Base-by-base conservation (phyloP, 2,329 filamentous ascomycete genomes). In the Pseudonectria foliicola region DNA sequence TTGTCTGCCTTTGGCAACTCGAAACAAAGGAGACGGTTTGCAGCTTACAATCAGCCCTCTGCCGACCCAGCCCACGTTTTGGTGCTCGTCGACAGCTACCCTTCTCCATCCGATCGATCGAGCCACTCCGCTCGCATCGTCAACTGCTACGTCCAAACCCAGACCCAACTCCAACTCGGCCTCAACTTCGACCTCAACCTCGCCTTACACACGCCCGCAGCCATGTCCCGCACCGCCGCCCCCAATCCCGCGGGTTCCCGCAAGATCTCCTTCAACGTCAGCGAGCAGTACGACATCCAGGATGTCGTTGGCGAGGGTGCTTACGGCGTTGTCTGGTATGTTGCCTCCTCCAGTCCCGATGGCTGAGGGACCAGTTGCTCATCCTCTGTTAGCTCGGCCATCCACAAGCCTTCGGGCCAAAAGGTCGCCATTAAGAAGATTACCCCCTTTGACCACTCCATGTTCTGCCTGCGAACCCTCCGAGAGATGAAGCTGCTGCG, bases 371-470 rank as follows among this genome's bases (percentile, higher is more conserved):
- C 13, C 16, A 25, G 24, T 44, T 15, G 25, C 42, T 7, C 37
- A 29, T 16, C 10, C 18, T 29, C 13, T 25, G 32, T 43, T 52
- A 95, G 88, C 69, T 98, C 92, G 42, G 92, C 92, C 38, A 81
- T 96, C 50, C 92, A 98, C 72, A 96, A 96, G 69, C 92, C 92
- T 14, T 96, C 92, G 0, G 82, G 88, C 44, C 92, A 98, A 66
- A 96, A 96, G 68, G 92, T 98, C 41, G 92, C 92, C 42, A 98
- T 98, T 73, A 98, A 98, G 75, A 98, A 98, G 77, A 98, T 98
- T 56, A 96, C 89, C 0, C 92, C 92, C 6, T 98, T 98, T 64
- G 92, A 98, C 57, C 92, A 96, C 63, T 95, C 88, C 60, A 95
- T 95, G 89, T 95, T 95, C 73, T 95, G 90, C 62, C 70, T 98